A percentile compares a stretch with the other conserved stretches of the same genome.
These are phyloP conservation scores for Aleurites moluccanus DNA, from an alignment of 441 rosid species.

Conservation along the genomic window DNA sequence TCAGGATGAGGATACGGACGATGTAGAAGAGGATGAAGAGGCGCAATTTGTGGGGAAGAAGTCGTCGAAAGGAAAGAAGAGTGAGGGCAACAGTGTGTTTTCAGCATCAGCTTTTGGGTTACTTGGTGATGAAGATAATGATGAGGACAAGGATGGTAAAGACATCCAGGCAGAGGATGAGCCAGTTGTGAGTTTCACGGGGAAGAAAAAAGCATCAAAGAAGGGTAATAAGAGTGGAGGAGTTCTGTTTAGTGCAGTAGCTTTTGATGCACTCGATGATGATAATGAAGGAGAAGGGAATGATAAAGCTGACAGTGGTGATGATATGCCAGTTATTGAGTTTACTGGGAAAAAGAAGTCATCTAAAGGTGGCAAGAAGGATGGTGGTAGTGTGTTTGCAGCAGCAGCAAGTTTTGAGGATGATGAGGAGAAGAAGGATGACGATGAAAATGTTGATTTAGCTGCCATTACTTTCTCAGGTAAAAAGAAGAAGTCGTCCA, in stretches of 20 bases:
- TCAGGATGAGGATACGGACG: slow-evolving; percentile 28
- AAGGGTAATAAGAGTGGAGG: slow-evolving; percentile 40
- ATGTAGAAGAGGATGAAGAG: slow-evolving; percentile 39
- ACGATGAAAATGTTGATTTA: slow-evolving; percentile 52
- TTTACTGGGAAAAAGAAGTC: slow-evolving; percentile 61
- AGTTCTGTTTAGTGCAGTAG: slow-evolving; percentile 46
- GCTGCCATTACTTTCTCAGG: slow-evolving; percentile 54
- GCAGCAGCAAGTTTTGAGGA: slow-evolving; percentile 35
- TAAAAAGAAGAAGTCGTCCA: slow-evolving; percentile 79
- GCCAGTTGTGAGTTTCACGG: slow-evolving; percentile 37
- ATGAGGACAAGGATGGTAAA: slow-evolving; percentile 30
- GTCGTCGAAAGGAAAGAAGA: slow-evolving; percentile 58
- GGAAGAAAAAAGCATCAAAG: slow-evolving; percentile 56
- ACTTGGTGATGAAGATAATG: slow-evolving; percentile 50
- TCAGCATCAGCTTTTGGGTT: slow-evolving; percentile 53
- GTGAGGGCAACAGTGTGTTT: slow-evolving; percentile 33
- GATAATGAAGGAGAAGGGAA: slow-evolving; percentile 49
- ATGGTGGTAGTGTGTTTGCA: slow-evolving; percentile 24
- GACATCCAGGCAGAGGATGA: slow-evolving; percentile 49
- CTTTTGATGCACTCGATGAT: slow-evolving; percentile 57
- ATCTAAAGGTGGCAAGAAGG: slow-evolving; percentile 50
- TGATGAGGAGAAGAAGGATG: slow-evolving; percentile 38
- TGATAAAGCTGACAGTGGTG: slow-evolving; percentile 29
- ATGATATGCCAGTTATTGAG: slow-evolving; percentile 32
- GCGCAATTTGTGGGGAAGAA: slow-evolving; percentile 56